phyloP scores from a whole-genome alignment of 106 monocot genomes.

The Platanthera guangdongensis region DNA sequence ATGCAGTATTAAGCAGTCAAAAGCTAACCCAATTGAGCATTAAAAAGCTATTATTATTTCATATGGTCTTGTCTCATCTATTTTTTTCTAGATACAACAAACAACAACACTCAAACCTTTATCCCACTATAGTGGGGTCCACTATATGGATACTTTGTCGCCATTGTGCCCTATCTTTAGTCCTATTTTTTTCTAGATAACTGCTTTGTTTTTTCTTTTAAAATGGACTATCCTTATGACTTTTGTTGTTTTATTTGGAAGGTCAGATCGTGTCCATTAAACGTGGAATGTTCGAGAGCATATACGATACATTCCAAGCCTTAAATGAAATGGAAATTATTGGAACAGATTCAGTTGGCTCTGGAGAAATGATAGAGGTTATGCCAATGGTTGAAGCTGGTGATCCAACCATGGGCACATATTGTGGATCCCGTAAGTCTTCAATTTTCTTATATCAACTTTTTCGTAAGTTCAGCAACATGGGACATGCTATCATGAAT shows the following conservation, averaged over 20 bases:
- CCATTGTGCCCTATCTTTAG: too few relatives aligned
- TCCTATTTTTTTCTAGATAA: too few relatives aligned
- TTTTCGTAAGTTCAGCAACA: neutral
- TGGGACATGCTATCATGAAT: neutral
- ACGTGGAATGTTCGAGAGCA: slow-evolving; percentile 45
- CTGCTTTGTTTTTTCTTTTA: too few relatives aligned
- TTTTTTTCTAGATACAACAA: too few relatives aligned
- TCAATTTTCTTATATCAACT: neutral
- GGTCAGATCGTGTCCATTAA: slow-evolving; percentile 57
- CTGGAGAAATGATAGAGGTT: slow-evolving; percentile 35
- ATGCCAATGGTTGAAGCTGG: slow-evolving; percentile 24
- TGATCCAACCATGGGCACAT: neutral
- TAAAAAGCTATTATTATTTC: too few relatives aligned
- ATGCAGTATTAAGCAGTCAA: too few relatives aligned
- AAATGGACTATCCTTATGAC: neutral
- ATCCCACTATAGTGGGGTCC: too few relatives aligned
- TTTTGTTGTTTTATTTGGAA: slow-evolving; percentile 8
- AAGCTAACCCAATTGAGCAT: too few relatives aligned
- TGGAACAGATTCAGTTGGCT: slow-evolving; percentile 10
- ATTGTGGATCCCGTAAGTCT: slow-evolving; percentile 27
- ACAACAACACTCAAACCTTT: too few relatives aligned
- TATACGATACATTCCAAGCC: slow-evolving; percentile 45
- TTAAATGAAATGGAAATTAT: slow-evolving; percentile 23
- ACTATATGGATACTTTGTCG: too few relatives aligned
- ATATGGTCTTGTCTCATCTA: too few relatives aligned